Base-by-base conservation (phyloP, 257 asterid genomes). In the Hygrophila difformis region DNA sequence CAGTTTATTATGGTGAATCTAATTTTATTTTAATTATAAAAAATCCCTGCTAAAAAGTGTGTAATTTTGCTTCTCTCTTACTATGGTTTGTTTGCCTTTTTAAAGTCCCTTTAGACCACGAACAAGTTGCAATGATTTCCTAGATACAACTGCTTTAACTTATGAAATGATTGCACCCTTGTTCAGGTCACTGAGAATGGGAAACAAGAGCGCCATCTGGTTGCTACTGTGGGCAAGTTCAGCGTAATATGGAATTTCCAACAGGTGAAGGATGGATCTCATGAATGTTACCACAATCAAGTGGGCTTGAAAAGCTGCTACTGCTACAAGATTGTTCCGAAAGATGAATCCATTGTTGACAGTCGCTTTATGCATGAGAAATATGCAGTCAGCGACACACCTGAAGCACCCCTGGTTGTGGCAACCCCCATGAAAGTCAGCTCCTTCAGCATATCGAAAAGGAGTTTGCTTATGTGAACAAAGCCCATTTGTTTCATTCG, bases 161-260 rank as follows among this genome's bases (percentile, higher is more conserved):
- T 33, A 5, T 1, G 2, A 0, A 33, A 33, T 33, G 8, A 24
- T 33, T 33, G 12, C 12, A 18, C 39, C 3, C 47, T 51, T 59
- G 52, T 39, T 39, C 66, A 89, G 96, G 96, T 85, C 26, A 85
- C 98, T 0, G 98, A 89, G 65, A 75, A 78, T 11, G 96, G 96
- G 54, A 89, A 65, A 71, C 94, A 89, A 49, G 98, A 89, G 69
- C 93, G 94, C 22, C 93, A 89, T 69, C 72, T 89, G 48, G 98
- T 89, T 31, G 94, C 96, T 8, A 89, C 96, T 2, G 94, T 89
- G 60, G 98, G 96, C 26, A 89, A 89, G 79, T 89, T 89, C 23
- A 89, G 96, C 34, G 96, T 89, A n/a, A 82, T 85, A 65, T 89
- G 98, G 98, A 89, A 82, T 40, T 89, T 89, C 69, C 87, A 73